phyloP scores from a whole-genome alignment of 2,329 filamentous ascomycete species.

The Dactylellina drechsleri region DNA sequence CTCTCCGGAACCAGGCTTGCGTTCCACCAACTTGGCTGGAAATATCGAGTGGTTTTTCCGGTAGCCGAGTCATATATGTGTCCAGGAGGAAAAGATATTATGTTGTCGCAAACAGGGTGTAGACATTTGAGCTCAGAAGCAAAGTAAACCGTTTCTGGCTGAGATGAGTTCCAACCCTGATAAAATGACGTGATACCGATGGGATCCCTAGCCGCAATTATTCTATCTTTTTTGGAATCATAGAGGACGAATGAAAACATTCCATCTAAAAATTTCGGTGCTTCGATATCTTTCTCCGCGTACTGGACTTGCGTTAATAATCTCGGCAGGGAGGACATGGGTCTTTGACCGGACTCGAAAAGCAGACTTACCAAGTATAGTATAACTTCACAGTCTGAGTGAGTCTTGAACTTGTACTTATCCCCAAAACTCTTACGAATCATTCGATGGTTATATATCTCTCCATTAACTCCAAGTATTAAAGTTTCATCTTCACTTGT shows the following conservation, averaged over 20 bases:
- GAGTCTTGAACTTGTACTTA: slow-evolving; percentile 96
- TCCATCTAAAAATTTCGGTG: slow-evolving; percentile 92
- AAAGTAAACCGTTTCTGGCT: slow-evolving; percentile 89
- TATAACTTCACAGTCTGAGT: slow-evolving; percentile 98
- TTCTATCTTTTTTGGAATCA: slow-evolving; percentile 92
- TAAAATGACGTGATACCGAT: slow-evolving; percentile 98
- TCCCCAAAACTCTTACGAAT: slow-evolving; percentile 86
- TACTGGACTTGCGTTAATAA: slow-evolving; percentile 70
- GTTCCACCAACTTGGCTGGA: slow-evolving; percentile 92
- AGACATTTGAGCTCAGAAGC: slow-evolving; percentile 96
- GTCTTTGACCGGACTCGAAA: neutral
- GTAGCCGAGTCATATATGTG: slow-evolving; percentile 97
- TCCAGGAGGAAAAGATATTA: slow-evolving; percentile 91
- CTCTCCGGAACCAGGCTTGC: slow-evolving; percentile 78
- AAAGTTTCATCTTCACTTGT: slow-evolving; percentile 90
- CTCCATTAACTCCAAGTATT: slow-evolving; percentile 95
- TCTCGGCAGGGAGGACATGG: too few relatives aligned
- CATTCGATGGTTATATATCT: slow-evolving; percentile 99
- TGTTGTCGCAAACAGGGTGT: slow-evolving; percentile 92
- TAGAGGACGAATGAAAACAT: slow-evolving; percentile 99
- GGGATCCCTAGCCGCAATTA: slow-evolving; percentile 92
- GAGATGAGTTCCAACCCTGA: slow-evolving; percentile 86
- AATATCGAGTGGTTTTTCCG: slow-evolving; percentile 85
- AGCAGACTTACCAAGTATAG: slow-evolving; percentile 81
- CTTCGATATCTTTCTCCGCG: slow-evolving; percentile 88